A percentile compares a stretch with the other conserved stretches of the same genome.
Conservation (phyloP, 2,329 filamentous ascomycete species). For the Pseudogymnoascus sp. region DNA sequence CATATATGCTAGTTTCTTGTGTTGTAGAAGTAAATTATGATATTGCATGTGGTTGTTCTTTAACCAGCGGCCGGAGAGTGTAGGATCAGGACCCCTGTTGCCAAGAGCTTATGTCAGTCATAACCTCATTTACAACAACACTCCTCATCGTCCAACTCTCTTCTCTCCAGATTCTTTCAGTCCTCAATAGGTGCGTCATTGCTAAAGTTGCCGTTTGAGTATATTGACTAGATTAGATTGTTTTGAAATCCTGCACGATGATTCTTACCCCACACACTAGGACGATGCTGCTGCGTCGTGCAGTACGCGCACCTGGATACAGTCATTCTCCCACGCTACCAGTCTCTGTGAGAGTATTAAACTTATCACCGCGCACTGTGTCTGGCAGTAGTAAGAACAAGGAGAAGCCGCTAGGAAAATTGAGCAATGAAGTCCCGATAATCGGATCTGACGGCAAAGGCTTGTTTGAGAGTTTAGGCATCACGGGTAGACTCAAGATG, state of each 20-base stretch:
- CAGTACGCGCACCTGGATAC: not conserved
- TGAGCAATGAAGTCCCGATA: not conserved
- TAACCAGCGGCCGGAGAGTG: too few species aligned
- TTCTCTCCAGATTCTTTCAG: not conserved
- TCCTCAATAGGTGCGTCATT: not conserved
- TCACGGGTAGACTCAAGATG: not conserved
- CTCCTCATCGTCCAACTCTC: not conserved
- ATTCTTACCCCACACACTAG: not conserved
- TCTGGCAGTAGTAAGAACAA: not conserved
- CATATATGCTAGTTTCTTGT: not conserved
- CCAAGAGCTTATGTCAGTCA: constrained; percentile 1
- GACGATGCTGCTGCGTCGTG: not conserved
- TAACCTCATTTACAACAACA: not conserved
- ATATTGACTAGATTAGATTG: not conserved
- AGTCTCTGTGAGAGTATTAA: not conserved
- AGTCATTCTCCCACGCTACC: not conserved
- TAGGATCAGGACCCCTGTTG: not conserved
- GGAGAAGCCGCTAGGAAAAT: too few species aligned
- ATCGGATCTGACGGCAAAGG: not conserved
- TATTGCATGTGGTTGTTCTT: too few species aligned
- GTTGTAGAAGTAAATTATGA: too few species aligned
- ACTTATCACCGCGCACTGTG: not conserved
- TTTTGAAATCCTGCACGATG: not conserved
- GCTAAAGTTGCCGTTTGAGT: not conserved
- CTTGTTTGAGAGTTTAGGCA: not conserved